Evolutionary conservation across 495 filamentous ascomycete genomes (phyloP).

Genomic region (Massariosphaeria phaeospora): DNA sequence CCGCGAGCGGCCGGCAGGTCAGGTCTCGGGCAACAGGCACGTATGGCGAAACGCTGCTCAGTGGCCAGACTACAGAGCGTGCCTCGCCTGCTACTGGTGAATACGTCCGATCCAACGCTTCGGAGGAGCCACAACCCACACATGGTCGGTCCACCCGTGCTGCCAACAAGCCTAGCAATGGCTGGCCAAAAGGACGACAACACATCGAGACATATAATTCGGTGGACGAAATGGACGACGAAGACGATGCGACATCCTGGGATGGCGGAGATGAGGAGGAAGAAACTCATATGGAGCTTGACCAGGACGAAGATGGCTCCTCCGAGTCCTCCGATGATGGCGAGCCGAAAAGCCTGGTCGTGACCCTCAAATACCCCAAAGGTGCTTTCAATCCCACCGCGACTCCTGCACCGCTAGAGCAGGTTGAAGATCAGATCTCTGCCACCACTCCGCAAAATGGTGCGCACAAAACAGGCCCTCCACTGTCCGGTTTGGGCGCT

Average conservation of each 20-base stretch:
- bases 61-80: conserved; percentile 42
- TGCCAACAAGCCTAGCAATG: conserved; percentile 37
- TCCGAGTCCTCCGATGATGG: conserved; percentile 30
- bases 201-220: conserved; percentile 50
- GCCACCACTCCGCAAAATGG: neutral
- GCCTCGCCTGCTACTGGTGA: conserved; percentile 35
- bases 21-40: conserved; percentile 65
- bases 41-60: conserved; percentile 69
- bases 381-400: conserved; percentile 8
- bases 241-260: conserved; percentile 56
- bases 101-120: conserved; percentile 36
- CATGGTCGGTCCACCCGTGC: conserved; percentile 36
- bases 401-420: neutral
- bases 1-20: conserved; percentile 85
- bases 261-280: conserved; percentile 67
- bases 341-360: conserved; percentile 35
- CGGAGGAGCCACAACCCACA: conserved; percentile 30
- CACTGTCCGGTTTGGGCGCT: neutral
- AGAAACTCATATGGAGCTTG: conserved; percentile 48
- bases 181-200: conserved; percentile 36
- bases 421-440: neutral
- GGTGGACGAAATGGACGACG: conserved; percentile 60
- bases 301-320: conserved; percentile 33
- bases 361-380: conserved; percentile 29
- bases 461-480: neutral